Evolutionary conservation across 1,284 basidiomycete genomes (phyloP).

Genomic region (Coniferiporia weirii): DNA sequence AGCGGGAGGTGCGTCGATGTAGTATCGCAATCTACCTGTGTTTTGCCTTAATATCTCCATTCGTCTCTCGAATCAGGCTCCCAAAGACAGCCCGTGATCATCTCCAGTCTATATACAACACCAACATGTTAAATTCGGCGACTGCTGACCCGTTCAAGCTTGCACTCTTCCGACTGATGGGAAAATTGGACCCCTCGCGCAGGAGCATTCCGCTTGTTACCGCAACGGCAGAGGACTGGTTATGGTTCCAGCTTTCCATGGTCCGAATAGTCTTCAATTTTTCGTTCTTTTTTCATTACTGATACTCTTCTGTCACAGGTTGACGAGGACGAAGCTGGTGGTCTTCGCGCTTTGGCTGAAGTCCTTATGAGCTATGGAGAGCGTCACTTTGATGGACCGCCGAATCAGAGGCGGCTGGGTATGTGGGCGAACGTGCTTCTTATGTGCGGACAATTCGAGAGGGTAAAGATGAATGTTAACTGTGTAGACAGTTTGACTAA

Average conservation of each 20-base stretch:
- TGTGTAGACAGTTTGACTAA: conserved; percentile 8
- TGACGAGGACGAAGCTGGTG: conserved; percentile 75
- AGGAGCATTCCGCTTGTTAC: conserved; percentile 84
- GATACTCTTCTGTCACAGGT: conserved; percentile 34
- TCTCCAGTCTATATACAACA: conserved; percentile 85
- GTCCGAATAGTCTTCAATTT: conserved; percentile 30
- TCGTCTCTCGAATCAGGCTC: conserved; percentile 39
- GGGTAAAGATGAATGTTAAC: conserved; percentile 43
- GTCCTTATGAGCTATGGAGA: conserved; percentile 87
- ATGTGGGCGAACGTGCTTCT: conserved; percentile 90
- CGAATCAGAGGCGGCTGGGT: conserved; percentile 51
- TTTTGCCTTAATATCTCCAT: conserved; percentile 11
- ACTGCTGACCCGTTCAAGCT: conserved; percentile 92
- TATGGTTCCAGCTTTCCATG: conserved; percentile 96
- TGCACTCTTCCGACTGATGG: conserved; percentile 93
- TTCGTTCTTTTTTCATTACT: background rate
- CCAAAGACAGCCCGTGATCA: conserved; percentile 81
- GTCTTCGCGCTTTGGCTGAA: conserved; percentile 75
- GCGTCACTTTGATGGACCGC: conserved; percentile 78
- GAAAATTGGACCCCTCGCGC: conserved; percentile 81
- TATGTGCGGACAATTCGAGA: conserved; percentile 92
- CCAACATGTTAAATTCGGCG: conserved; percentile 83
- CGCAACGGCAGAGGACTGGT: conserved; percentile 93
- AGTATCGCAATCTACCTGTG: conserved; percentile 5
- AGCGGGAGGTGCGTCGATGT: conserved; percentile 57